Evolutionary conservation across 768 basidiomycete genomes (phyloP), one percentile per base, ranked within the genome.

Genomic region (Paxillus involutus): DNA sequence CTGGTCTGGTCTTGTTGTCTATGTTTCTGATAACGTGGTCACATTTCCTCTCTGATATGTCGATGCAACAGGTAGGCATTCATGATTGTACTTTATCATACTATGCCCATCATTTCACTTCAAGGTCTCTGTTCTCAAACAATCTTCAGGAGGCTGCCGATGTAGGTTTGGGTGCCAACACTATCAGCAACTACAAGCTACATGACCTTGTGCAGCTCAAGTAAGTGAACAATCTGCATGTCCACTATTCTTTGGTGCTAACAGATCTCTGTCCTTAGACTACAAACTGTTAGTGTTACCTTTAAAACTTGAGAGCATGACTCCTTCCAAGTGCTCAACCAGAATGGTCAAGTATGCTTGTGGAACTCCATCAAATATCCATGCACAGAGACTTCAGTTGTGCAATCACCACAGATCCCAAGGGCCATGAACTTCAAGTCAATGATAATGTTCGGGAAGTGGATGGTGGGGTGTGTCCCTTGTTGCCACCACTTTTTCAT

Each of bases 121-220:
- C 5, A 61, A 96, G 94, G 89, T 98, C 47, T 24, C 24, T 24
- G 3, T 99, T 99, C 74, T 90, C 94, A 0, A 96, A 95, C 75
- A 97, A 99, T 73, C 76, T 99, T 24, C 87, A 96, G 60, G 94
- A 96, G 67, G 97, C 97, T 26, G 95, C 97, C 0, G 97, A 98
- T 71, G 91, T 96, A 37, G 94, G 95, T n/a, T 86, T 88, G 3
- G 86, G 91, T 19, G 87, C 91, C 9, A 94, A 94, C 62, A 79
- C 88, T 40, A 86, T 94, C 33, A 95, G 94, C 29, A 86, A 95
- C 63, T 98, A 95, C 65, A 95, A 98, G 68, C 71, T 98, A 40
- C 97, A 99, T 65, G 96, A 24, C 75, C 24, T 99, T 53, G 94
- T 99, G 33, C 94, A 96, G 75, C 81, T 98, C 14, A 96, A 98